Evolutionary conservation across 352 stramenopile species (phyloP), one percentile per base, ranked within the genome.

Genomic region (Phytophthora palmivora): DNA sequence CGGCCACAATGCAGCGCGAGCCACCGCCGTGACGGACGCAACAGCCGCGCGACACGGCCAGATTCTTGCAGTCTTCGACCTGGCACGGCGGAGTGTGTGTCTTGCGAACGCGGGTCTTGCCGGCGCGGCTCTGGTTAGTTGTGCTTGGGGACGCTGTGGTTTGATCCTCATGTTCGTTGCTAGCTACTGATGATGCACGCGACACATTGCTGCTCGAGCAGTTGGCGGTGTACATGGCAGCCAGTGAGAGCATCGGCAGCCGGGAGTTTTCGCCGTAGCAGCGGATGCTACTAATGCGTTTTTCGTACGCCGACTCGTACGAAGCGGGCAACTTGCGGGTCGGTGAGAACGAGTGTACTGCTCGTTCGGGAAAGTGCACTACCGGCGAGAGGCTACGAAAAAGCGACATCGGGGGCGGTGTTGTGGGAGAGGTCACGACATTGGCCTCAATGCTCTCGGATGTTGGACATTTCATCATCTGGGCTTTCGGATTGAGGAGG

Each of bases 61-160:
- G 74, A 53, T 87, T 87, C 61, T 74, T 77, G 65, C 79, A 89
- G 1, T 75, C 79, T 18, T 81, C 76, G 26, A 88, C 79, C 37
- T 82, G 72, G 59, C 79, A 88, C 28, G 76, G 76, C 32, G 76
- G 76, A n/a, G 75, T 84, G 50, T 76, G 74, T 3, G 58, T 56
- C 65, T 82, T 84, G 57, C 63, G 63, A 11, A 68, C 39, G 5
- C 57, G 63, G 32, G 42, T 65, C 32, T 63, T 59, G 12, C 62
- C 58, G 58, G 39, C 24, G 1, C 32, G 21, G 34, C 10, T 6
- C 1, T 30, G 42, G n/a, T 36, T 56, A n/a, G 33, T 33, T 14
- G 26, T 15, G 9, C 8, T 36, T 3, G 22, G 15, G 24, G 38
- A 33, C 18, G 58, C 44, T 9, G 58, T 22, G 3, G 7, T 49